A percentile compares a stretch with the other conserved stretches of the same genome.
Conservation (phyloP, 169 alveolate genomes). For the Fabrea salina region DNA sequence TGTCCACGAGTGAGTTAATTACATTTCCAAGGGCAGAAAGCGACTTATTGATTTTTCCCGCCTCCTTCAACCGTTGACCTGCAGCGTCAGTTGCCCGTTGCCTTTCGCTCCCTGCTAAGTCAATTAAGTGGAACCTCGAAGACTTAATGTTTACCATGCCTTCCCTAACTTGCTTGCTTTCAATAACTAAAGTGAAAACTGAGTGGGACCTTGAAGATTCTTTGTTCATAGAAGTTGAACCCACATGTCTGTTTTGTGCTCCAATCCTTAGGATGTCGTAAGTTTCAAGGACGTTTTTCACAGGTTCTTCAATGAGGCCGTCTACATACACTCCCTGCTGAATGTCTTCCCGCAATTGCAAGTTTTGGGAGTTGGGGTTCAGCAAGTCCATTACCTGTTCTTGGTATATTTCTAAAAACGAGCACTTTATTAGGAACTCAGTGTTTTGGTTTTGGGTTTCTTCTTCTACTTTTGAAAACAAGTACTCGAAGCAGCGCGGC, state of each 20-base stretch:
- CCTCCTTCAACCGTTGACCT: conserved; percentile 81
- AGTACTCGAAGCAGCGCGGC: conserved; percentile 61
- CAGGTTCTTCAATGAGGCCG: conserved; percentile 69
- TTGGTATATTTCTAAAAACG: conserved; percentile 81
- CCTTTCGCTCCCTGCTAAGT: conserved; percentile 88
- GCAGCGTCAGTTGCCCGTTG: conserved; percentile 65
- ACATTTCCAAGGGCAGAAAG: conserved; percentile 81
- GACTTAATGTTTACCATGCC: conserved; percentile 7
- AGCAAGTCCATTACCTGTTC: conserved; percentile 80
- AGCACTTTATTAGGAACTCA: conserved; percentile 34
- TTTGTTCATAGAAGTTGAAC: conserved; percentile 77
- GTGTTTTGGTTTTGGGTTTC: conserved; percentile 18
- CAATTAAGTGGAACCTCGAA: conserved; percentile 73
- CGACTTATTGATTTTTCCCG: conserved; percentile 83
- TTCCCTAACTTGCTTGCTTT: conserved; percentile 27
- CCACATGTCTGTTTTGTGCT: conserved; percentile 75
- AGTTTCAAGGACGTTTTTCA: conserved; percentile 56
- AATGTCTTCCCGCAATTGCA: conserved; percentile 71
- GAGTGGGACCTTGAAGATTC: conserved; percentile 80
- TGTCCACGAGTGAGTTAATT: conserved; percentile 72
- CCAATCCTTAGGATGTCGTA: conserved; percentile 60
- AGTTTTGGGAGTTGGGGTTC: conserved; percentile 54
- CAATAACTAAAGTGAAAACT: conserved; percentile 62
- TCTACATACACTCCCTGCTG: conserved; percentile 84
- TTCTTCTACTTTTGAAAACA: conserved; percentile 38